phyloP scores from a whole-genome alignment of 169 alveolate species.

The Eimeria acervulina region DNA sequence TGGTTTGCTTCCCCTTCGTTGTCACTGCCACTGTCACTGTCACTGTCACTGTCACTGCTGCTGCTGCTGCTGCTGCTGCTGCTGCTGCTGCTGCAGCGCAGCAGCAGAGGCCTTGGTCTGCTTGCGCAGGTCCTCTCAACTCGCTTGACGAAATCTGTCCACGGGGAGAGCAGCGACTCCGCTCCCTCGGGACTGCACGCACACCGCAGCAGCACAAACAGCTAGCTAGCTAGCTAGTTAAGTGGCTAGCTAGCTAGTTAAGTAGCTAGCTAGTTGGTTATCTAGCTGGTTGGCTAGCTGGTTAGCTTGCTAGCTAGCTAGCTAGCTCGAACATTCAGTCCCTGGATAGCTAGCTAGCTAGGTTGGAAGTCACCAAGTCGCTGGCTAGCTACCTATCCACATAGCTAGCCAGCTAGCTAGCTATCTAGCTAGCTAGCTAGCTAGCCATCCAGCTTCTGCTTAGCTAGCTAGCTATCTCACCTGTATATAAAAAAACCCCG shows the following conservation, averaged over 20 bases:
- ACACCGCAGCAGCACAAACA: neutral
- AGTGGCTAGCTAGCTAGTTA: neutral
- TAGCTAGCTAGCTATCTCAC: slow-evolving; percentile 25
- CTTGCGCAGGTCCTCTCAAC: slow-evolving; percentile 12
- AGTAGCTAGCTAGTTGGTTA: neutral
- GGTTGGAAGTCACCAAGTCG: neutral
- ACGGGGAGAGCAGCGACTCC: neutral
- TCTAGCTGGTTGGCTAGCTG: neutral
- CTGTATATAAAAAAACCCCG: neutral
- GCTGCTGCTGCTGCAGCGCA: slow-evolving; percentile 65
- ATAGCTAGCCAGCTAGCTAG: neutral
- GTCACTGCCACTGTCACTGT: slow-evolving; percentile 13
- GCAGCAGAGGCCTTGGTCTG: slow-evolving; percentile 36
- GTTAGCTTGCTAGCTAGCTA: neutral
- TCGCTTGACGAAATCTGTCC: neutral
- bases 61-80: slow-evolving; percentile 73
- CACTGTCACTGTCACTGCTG: slow-evolving; percentile 27
- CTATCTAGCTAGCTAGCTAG: neutral
- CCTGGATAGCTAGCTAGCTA: neutral
- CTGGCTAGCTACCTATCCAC: neutral
- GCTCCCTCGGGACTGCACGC: slow-evolving; percentile 7
- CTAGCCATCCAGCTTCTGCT: neutral
- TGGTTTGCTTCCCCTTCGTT: slow-evolving; percentile 3
- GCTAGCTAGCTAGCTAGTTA: neutral
- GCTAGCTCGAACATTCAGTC: too few relatives aligned